Conservation (phyloP, 2,329 filamentous ascomycete genomes). For the Colletotrichum orbiculare region DNA sequence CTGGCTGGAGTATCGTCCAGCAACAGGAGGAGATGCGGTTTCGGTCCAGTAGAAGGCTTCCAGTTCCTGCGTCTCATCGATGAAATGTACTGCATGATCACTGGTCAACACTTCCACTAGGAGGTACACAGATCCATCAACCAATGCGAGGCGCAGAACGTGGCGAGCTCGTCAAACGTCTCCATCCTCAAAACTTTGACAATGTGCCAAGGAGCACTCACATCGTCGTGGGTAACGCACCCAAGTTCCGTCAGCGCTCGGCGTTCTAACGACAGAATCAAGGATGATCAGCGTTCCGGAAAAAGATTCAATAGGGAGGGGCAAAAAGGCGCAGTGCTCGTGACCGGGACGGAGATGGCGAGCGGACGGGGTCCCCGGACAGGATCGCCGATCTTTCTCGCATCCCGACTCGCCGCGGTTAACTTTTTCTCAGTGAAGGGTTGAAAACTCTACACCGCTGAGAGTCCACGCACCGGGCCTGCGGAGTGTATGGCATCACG, state of each 20-base stretch:
- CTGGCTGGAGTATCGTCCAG: background rate
- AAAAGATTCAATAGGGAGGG: background rate
- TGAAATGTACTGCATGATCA: slow-evolving; percentile 17
- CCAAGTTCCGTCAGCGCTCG: slow-evolving; percentile 18
- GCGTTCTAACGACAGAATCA: slow-evolving; percentile 11
- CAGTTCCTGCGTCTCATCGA: slow-evolving; percentile 32
- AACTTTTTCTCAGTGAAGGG: too few species aligned
- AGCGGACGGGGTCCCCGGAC: slow-evolving; percentile 4
- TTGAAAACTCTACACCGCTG: too few species aligned
- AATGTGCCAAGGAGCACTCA: slow-evolving; percentile 18
- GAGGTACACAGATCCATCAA: accelerated
- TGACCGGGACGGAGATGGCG: slow-evolving; percentile 8
- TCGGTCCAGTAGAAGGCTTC: slow-evolving; percentile 29
- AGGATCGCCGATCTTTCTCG: background rate
- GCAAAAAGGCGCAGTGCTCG: background rate
- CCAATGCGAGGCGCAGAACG: background rate
- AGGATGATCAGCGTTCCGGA: slow-evolving; percentile 22
- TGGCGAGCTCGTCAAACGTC: background rate
- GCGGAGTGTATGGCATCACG: too few species aligned
- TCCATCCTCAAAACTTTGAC: background rate
- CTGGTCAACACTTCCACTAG: slow-evolving; percentile 1
- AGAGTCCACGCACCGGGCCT: too few species aligned
- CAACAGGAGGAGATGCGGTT: slow-evolving; percentile 2
- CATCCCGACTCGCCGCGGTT: too few species aligned
- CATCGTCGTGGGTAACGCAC: slow-evolving; percentile 29